Evolutionary conservation across 1,284 basidiomycete species (phyloP), one percentile per base, ranked within the genome.

Genomic region (Cystobasidium sp.): DNA sequence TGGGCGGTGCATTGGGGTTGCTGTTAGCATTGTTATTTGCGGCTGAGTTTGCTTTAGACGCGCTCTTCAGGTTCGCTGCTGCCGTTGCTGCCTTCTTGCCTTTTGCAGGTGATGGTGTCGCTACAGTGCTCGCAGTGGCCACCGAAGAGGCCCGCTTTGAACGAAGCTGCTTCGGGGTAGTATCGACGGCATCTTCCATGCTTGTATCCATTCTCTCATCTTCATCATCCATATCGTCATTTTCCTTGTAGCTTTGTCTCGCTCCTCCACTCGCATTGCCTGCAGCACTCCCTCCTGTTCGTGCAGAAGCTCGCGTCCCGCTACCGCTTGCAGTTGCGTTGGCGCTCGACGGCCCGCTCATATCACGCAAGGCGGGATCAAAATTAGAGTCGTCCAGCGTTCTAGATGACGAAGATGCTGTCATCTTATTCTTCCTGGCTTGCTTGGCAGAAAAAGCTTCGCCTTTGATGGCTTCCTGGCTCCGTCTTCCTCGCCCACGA

Each of bases 81-180:
- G 64, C 47, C 43, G 59, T 10, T 41, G 59, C 43, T 49, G 61
- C 59, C 39, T 62, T 58, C 44, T 62, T 56, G 24, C 52, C 39
- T 58, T 69, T 66, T 6, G 64, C 64, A 53, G 64, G 64, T 20
- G 68, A 59, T 7, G 68, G 46, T 49, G 68, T 69, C 5, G 68
- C 68, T 61, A 51, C 68, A 6, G 68, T 59, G 24, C 68, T 61
- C 2, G 55, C 20, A 22, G 68, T 51, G n/a, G 55, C 56, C n/a
- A 58, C 53, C 18, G 68, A 59, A 18, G 55, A 51, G n/a, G 22
- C 55, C 51, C 68, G 41, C 24, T 58, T 46, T 16, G 55, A 46
- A 24, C 58, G 43, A 24, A 41, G 43, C 37, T 69, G 68, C 43
- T 59, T 59, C 46, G 46, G 55, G 8, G 55, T 69, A 22, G 31